Conservation (phyloP, 2,329 filamentous ascomycete species). For the Colletotrichum plurivorum region DNA sequence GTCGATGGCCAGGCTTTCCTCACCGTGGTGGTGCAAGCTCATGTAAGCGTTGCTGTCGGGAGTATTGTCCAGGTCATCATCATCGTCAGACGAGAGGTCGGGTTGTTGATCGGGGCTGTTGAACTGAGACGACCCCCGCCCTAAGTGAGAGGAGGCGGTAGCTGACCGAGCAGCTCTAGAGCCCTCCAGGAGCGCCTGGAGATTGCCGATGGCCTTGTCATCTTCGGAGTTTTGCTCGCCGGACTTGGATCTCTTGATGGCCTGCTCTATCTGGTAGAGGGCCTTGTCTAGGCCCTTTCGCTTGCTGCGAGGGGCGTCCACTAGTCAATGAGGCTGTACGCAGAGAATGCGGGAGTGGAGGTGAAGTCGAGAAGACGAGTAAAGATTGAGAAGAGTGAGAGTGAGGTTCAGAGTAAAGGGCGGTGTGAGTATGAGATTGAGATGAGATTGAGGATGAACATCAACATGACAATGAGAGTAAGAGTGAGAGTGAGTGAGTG, state of each 20-base stretch:
- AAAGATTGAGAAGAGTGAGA: no score
- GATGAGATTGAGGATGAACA: no score
- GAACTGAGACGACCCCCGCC: conserved; percentile 36
- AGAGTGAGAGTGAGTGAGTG: no score
- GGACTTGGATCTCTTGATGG: conserved; percentile 69
- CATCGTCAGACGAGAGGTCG: conserved; percentile 51
- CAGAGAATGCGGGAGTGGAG: neutral
- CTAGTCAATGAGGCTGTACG: conserved; percentile 31
- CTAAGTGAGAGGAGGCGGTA: conserved; percentile 42
- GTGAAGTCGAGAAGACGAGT: no score
- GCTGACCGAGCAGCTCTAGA: conserved; percentile 36
- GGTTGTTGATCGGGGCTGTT: conserved; percentile 45
- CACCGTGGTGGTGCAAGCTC: conserved; percentile 45
- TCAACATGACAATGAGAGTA: no score
- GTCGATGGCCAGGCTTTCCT: conserved; percentile 73
- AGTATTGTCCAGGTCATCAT: conserved; percentile 50
- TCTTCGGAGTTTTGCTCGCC: conserved; percentile 60
- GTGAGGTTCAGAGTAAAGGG: no score
- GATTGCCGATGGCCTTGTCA: conserved; percentile 60
- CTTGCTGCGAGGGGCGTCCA: conserved; percentile 65
- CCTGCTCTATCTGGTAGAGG: conserved; percentile 81
- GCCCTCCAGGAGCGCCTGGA: conserved; percentile 56
- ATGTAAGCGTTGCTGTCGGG: conserved; percentile 43
- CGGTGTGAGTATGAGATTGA: no score
- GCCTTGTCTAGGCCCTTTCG: conserved; percentile 82